These are phyloP conservation scores for Epichloe sibirici DNA, from an alignment of 2,329 filamentous ascomycete genomes.

Conservation along the genomic window DNA sequence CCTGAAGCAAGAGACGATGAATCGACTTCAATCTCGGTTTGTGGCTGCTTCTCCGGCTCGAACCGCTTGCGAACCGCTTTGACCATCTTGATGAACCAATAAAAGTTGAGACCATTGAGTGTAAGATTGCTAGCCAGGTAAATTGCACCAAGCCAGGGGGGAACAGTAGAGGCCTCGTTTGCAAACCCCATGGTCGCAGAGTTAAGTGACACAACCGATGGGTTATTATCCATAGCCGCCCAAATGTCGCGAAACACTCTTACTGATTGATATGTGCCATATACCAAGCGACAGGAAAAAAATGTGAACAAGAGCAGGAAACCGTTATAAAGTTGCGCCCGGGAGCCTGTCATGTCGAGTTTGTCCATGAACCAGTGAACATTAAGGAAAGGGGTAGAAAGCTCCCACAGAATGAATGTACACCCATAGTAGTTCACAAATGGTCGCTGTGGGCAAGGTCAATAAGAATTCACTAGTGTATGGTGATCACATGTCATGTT, in stretches of 20 bases:
- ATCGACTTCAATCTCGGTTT: slow-evolving; percentile 18
- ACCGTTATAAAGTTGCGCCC: slow-evolving; percentile 65
- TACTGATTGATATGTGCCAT: slow-evolving; percentile 61
- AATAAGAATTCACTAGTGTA: not conserved
- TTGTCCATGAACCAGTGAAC: slow-evolving; percentile 92
- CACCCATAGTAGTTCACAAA: slow-evolving; percentile 75
- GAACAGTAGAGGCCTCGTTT: slow-evolving; percentile 39
- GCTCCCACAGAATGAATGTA: slow-evolving; percentile 77
- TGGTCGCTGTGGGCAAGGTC: slow-evolving; percentile 44
- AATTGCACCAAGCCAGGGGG: slow-evolving; percentile 54
- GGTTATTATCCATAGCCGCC: slow-evolving; percentile 31
- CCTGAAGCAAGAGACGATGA: slow-evolving; percentile 19
- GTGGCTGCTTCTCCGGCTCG: slow-evolving; percentile 30
- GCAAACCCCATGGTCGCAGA: slow-evolving; percentile 30
- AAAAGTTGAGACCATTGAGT: slow-evolving; percentile 67
- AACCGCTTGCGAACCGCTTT: slow-evolving; percentile 67
- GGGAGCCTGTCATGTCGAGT: slow-evolving; percentile 64
- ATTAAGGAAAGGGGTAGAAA: slow-evolving; percentile 76
- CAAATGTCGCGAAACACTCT: slow-evolving; percentile 61
- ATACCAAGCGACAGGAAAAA: slow-evolving; percentile 65
- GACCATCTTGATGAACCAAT: slow-evolving; percentile 85
- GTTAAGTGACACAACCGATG: slow-evolving; percentile 16
- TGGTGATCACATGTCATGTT: not conserved
- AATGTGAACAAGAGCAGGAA: slow-evolving; percentile 60
- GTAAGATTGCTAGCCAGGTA: slow-evolving; percentile 61